Base-by-base conservation (phyloP, 2,329 filamentous ascomycete genomes). In the Colletotrichum viniferum region DNA sequence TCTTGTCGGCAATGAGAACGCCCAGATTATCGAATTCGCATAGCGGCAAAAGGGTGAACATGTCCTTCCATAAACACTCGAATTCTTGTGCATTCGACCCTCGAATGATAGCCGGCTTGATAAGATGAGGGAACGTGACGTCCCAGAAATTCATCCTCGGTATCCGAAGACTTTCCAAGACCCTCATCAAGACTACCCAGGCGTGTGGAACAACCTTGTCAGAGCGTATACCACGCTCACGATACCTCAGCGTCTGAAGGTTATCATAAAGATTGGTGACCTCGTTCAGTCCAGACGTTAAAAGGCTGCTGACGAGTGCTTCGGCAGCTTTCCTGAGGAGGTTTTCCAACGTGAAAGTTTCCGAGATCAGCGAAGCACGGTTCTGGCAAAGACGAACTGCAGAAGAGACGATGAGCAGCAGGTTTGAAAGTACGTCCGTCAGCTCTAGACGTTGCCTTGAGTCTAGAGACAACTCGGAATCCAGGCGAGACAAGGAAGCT, bases 21-120 rank as follows among this genome's bases (percentile, higher is more conserved):
- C 92, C 92, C 14, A 81, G 79, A 66, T 87, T 85, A 78, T 92
- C 88, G 78, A 94, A 91, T 74, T 93, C 91, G 28, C 86, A 85
- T 1, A 94, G 83, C 2, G 92, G 92, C 9, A 94, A 84, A 4
- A 94, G 84, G 1, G 88, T 87, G 77, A 94, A 94, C 81, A 93
- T 83, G 24, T 84, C 85, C 71, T 87, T 85, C 92, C 92, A 94
- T 5, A 89, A 79, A 12, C 81, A 81, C 81, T 94, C 92, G 65
- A 93, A 87, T 2, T 81, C 79, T 18, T 84, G 83, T 9, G 86
- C 87, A 78, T 92, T 86, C 3, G 79, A 79, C 26, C 84, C 83
- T 4, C 82, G 81, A 3, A 83, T 78, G 26, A 82, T 71, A 12
- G 83, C 81, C 2, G 84, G 77, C 18, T 80, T 79, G 4, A 86